Base-by-base conservation (phyloP, 805 yeast genomes). In the Metschnikowia cerradonensis region DNA sequence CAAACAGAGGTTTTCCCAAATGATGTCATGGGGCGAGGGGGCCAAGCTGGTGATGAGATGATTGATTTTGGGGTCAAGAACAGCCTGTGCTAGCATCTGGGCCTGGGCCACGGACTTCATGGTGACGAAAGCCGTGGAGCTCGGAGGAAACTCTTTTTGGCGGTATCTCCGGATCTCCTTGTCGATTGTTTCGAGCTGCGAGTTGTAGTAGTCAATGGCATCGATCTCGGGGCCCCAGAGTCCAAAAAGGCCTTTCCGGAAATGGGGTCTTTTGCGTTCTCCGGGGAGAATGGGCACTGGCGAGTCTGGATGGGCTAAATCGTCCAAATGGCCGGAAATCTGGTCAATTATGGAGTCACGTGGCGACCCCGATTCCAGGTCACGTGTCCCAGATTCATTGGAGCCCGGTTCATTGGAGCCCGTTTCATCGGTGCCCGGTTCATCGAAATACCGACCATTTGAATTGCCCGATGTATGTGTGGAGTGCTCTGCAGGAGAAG, bases 71-170 rank as follows among this genome's bases (percentile, higher is more conserved):
- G 97, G 97, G 63, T 91, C 97, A 51, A 94, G 67, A 0, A 92
- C 91, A 0, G 97, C 94, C 66, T 94, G 99, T 0, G 97, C 97
- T 30, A 94, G 85, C 88, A 90, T 86, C 66, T 92, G 99, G 2
- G 98, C 97, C 57, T 90, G 84, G 0, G 97, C 96, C 3, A 90
- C 97, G 0, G 94, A 80, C 56, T 88, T 92, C 96, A 92, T 88
- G 0, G 98, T 94, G 7, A 92, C 82, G 67, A 92, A 92, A 0
- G 98, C 97, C 0, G 92, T 86, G 30, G 95, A 90, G 0, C 96
- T 88, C 0, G 96, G 86, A 0, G 88, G 82, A 61, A 83, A 88
- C 55, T 86, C 86, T 47, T 83, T 76, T 31, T 70, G 72, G 48
- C 96, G 77, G 1, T 92, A 88, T 26, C 75, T 70, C 5, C 64